Evolutionary conservation across 768 basidiomycete species (phyloP).

Genomic region (Paxillus rubicundulus): DNA sequence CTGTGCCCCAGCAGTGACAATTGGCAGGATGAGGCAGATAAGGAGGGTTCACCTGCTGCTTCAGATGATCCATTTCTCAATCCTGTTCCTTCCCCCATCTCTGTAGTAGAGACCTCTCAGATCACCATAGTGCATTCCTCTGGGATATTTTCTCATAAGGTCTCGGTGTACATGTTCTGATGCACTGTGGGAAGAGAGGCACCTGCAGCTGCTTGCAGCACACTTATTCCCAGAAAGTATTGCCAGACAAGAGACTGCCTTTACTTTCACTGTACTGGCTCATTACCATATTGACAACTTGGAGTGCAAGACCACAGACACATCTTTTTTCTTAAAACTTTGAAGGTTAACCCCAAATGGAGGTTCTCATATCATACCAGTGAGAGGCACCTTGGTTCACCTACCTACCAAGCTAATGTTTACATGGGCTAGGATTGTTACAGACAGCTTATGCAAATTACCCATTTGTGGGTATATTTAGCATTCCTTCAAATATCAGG

Average conservation of each 20-base stretch:
- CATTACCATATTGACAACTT: slow-evolving; percentile 13
- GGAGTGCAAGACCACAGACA: slow-evolving; percentile 11
- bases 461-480: slow-evolving; percentile 1
- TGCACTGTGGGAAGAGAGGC: background rate
- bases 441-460: slow-evolving; percentile 1
- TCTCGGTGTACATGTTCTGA: slow-evolving; percentile 1
- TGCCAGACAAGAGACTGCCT: slow-evolving; percentile 12
- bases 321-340: too few species aligned
- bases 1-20: too few species aligned
- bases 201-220: slow-evolving; percentile 11
- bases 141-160: background rate
- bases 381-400: too few species aligned
- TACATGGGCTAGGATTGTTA: background rate
- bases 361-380: too few species aligned
- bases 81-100: background rate
- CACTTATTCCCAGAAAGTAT: slow-evolving; percentile 13
- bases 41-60: too few species aligned
- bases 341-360: too few species aligned
- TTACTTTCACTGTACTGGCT: slow-evolving; percentile 21
- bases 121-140: slow-evolving; percentile 2
- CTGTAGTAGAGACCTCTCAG: background rate
- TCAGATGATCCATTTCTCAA: background rate
- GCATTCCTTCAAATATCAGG: background rate
- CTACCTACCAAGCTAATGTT: too few species aligned
- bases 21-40: too few species aligned